phyloP scores from a whole-genome alignment of 805 yeast genomes.

The Diddensiella santjacobensis region DNA sequence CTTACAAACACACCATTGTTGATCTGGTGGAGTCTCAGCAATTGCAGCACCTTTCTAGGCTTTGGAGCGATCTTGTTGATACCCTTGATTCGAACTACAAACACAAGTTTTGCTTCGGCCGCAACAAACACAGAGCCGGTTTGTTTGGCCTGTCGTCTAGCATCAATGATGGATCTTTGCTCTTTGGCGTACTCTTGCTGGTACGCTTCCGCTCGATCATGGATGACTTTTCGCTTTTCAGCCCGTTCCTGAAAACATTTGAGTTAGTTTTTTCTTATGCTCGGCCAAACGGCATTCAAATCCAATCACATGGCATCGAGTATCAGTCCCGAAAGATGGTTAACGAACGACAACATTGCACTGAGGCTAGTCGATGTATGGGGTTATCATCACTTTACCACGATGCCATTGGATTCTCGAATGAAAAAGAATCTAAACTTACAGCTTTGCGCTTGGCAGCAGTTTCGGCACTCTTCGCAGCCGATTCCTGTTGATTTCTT shows the following conservation, averaged over 20 bases:
- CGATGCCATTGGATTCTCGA: too few relatives aligned
- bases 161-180: slow-evolving; percentile 75
- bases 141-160: slow-evolving; percentile 93
- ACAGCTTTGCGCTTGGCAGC: slow-evolving; percentile 18
- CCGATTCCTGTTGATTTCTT: slow-evolving; percentile 49
- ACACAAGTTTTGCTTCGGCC: slow-evolving; percentile 92
- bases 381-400: slow-evolving; percentile 47
- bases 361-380: slow-evolving; percentile 56
- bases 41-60: slow-evolving; percentile 78
- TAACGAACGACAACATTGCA: slow-evolving; percentile 68
- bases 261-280: too few relatives aligned
- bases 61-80: slow-evolving; percentile 85
- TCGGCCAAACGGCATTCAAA: background rate
- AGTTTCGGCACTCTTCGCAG: slow-evolving; percentile 39
- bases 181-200: slow-evolving; percentile 88
- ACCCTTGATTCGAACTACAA: slow-evolving; percentile 99
- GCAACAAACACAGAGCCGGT: slow-evolving; percentile 87
- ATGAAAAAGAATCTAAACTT: slow-evolving; percentile 5
- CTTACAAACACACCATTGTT: slow-evolving; percentile 77
- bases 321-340: slow-evolving; percentile 87
- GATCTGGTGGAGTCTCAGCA: slow-evolving; percentile 73
- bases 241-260: slow-evolving; percentile 23
- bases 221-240: slow-evolving; percentile 48
- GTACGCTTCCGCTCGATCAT: slow-evolving; percentile 95
- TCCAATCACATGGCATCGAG: background rate